phyloP scores from a whole-genome alignment of 108 stramenopile genomes.

The Conticribra weissflogii region DNA sequence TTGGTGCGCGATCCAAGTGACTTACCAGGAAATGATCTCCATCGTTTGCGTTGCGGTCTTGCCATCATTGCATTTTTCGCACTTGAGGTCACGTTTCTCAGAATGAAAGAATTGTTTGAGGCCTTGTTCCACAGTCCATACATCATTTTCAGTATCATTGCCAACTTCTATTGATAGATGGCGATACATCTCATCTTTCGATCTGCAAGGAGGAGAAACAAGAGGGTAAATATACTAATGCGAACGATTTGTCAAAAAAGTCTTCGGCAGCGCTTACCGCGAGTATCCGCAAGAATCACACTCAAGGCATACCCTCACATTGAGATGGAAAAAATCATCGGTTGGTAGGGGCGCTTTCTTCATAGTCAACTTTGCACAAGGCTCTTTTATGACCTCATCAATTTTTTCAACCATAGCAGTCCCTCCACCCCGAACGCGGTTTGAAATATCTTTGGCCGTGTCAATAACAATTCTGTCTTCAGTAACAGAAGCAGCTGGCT shows the following conservation, averaged over 20 bases:
- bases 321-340: conserved; percentile 71
- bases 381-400: too few species aligned
- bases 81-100: conserved; percentile 80
- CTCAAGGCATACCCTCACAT: conserved; percentile 68
- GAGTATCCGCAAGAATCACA: conserved; percentile 78
- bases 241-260: not conserved
- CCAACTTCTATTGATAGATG: conserved; percentile 74
- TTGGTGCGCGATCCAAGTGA: not conserved
- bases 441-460: too few species aligned
- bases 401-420: too few species aligned
- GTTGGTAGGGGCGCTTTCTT: conserved; percentile 44
- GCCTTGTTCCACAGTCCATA: conserved; percentile 57
- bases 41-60: conserved; percentile 67
- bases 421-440: too few species aligned
- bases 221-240: not conserved
- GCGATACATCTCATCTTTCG: conserved; percentile 80
- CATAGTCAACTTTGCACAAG: too few species aligned
- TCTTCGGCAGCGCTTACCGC: conserved; percentile 35
- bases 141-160: conserved; percentile 33
- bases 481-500: not conserved
- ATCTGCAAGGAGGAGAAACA: conserved; percentile 27
- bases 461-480: too few species aligned
- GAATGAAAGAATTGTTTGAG: conserved; percentile 72
- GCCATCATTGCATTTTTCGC: conserved; percentile 82
- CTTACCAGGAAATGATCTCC: conserved; percentile 56